Percentiles rank a stretch among this genome's conserved stretches.
These are phyloP conservation scores for Aspergillus coremiiformis DNA, from an alignment of 495 filamentous ascomycete species.

Conservation along the genomic window DNA sequence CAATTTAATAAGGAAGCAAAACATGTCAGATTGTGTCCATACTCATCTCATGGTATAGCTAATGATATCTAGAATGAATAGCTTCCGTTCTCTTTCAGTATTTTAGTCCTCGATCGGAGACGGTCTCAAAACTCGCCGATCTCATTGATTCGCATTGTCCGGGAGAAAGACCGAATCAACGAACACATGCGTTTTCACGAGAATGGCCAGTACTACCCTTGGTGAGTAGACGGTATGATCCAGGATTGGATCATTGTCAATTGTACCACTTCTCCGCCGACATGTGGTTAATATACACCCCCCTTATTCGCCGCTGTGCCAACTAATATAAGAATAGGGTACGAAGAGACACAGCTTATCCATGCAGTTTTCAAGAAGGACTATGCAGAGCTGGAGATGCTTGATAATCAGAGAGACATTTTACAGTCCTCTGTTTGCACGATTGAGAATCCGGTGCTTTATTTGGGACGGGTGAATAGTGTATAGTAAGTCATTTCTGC, in stretches of 20 bases:
- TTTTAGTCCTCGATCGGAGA: not conserved
- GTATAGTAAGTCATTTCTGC: not conserved
- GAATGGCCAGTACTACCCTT: constrained; percentile 10
- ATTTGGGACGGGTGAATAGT: constrained; percentile 1
- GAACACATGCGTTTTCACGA: constrained; percentile 12
- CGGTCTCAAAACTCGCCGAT: not conserved
- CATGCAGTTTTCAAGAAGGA: constrained; percentile 8
- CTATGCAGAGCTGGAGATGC: constrained; percentile 6
- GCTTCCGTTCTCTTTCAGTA: not conserved
- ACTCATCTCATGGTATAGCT: not conserved
- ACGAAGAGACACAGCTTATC: constrained; percentile 1
- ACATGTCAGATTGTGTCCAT: not conserved
- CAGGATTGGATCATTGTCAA: constrained; percentile 14
- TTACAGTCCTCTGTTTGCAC: constrained; percentile 2
- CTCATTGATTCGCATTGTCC: not conserved
- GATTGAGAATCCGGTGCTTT: not conserved
- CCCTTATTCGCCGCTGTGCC: constrained; percentile 3
- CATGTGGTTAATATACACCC: not conserved
- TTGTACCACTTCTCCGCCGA: constrained; percentile 9
- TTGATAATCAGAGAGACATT: constrained; percentile 8
- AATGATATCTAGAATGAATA: not conserved
- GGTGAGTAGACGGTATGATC: constrained; percentile 8
- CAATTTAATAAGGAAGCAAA: not conserved
- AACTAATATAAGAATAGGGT: constrained; percentile 5
- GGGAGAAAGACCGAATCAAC: not conserved